Base-by-base conservation (phyloP, 1,284 basidiomycete genomes). In the Cutaneotrichosporon mucoides region DNA sequence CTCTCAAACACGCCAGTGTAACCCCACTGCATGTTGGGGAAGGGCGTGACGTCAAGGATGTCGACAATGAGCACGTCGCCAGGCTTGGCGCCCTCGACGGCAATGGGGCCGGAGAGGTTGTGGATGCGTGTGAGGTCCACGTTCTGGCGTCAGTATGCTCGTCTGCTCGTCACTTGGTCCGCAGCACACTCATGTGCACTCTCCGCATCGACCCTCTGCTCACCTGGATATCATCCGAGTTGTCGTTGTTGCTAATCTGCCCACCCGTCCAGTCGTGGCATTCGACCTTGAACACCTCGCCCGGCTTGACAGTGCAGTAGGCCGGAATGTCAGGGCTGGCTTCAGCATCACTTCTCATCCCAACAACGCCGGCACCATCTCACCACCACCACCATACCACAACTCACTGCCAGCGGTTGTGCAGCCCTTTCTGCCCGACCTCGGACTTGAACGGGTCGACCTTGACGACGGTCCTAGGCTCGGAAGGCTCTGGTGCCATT, bases 21-120 rank as follows among this genome's bases (percentile, higher is more conserved):
- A 0, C 88, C 88, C 88, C 88, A 90, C 0, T 87, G 87, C 85
- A 87, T 86, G 69, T 88, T 82, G 24, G 87, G 85, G 69, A 88
- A 89, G 3, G 88, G 85, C 15, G 77, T 80, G 37, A 90, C 85
- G 85, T 63, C 49, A 15, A 90, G 76, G 58, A 90, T 88, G 62
- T 90, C 88, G 7, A 89, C 75, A 4, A 88, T 86, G 10, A 90
- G 80, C 56, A 87, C 88, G 69, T 90, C 88, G 5, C 88, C 88
- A 0, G 88, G 88, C 66, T 88, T 84, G 2, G 88, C 85, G 7
- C 86, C 86, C 62, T 88, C 85, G 13, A 90, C 83, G 0, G 83
- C 85, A 57, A 90, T 82, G 0, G 88, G 88, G 0, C 88, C 88
- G 2, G 86, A 86, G 16, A 90, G 81, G 68, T 90, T 86, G 70